A percentile compares a stretch with the other conserved stretches of the same genome.
Conservation (phyloP, 176 grass and related monocot species). For the Echinochloa phyllopogon region DNA sequence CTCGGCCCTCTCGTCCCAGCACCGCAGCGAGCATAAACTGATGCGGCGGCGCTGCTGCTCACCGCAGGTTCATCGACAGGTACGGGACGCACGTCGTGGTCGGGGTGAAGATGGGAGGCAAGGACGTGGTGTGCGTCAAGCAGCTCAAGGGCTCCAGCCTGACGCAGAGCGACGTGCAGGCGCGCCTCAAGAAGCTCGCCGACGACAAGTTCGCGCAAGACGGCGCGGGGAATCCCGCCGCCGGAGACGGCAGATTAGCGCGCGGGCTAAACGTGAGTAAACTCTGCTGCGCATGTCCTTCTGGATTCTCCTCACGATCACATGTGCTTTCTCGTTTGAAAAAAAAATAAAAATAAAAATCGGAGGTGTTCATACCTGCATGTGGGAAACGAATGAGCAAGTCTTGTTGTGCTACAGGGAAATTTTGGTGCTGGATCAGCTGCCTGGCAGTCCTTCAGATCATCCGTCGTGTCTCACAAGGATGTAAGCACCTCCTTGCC, state of each 20-base stretch:
- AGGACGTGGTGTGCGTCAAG: constrained; percentile 82
- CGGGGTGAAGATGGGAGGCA: constrained; percentile 80
- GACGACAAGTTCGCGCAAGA: constrained; percentile 58
- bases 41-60: background rate
- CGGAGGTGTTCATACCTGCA: background rate
- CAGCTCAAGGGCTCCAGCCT: constrained; percentile 76
- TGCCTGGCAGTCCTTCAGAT: constrained; percentile 48
- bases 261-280: constrained; percentile 50
- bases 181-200: constrained; percentile 60
- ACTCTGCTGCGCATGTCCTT: background rate
- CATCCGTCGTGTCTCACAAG: constrained; percentile 52
- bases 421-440: constrained; percentile 45
- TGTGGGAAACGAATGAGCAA: background rate
- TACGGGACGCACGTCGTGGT: constrained; percentile 83
- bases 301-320: background rate
- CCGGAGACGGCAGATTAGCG: background rate
- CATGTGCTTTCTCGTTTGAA: background rate
- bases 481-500: constrained; percentile 47
- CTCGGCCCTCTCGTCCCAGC: background rate
- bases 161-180: constrained; percentile 67
- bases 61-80: constrained; percentile 77
- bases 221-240: background rate
- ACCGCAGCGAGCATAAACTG: background rate
- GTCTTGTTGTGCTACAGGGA: constrained; percentile 28
- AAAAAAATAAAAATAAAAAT: too few species aligned